Conservation (phyloP, 768 basidiomycete genomes). For the Russula abietina region DNA sequence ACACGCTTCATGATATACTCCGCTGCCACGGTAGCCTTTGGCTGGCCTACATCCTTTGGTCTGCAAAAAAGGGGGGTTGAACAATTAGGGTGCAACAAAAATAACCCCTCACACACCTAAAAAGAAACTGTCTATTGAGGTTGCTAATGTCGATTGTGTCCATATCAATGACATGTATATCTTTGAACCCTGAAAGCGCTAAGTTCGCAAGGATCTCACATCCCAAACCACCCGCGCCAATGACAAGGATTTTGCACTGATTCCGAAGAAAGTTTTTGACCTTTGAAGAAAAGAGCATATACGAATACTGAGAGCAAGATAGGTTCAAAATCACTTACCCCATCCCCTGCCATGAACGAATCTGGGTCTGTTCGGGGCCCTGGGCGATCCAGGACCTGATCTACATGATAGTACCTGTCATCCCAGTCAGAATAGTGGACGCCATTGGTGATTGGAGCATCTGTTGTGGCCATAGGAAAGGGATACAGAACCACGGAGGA, state of each 20-base stretch:
- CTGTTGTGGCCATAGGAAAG: constrained; percentile 1
- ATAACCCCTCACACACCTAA: constrained; percentile 55
- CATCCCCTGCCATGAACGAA: constrained; percentile 74
- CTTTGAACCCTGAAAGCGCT: constrained; percentile 92
- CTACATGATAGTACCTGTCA: constrained; percentile 72
- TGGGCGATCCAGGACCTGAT: constrained; percentile 76
- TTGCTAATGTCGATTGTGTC: constrained; percentile 99
- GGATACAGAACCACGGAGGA: neutral
- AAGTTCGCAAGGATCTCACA: constrained; percentile 97
- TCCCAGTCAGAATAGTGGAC: constrained; percentile 42
- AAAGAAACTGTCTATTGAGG: constrained; percentile 95
- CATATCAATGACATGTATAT: constrained; percentile 99
- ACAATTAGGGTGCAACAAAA: neutral
- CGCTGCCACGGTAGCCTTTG: constrained; percentile 91
- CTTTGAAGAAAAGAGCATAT: constrained; percentile 36
- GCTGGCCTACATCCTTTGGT: constrained; percentile 83
- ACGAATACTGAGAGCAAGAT: neutral
- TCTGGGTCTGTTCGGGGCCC: constrained; percentile 83
- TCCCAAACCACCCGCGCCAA: constrained; percentile 95
- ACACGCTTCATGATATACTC: constrained; percentile 97
- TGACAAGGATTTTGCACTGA: constrained; percentile 89
- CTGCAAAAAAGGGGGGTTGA: constrained; percentile 35
- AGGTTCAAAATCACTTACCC: constrained; percentile 41
- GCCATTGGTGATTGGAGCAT: constrained; percentile 32
- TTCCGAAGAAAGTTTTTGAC: constrained; percentile 82